A percentile compares a stretch with the other conserved stretches of the same genome.
Evolutionary conservation across 768 basidiomycete genomes (phyloP).

Genomic region (Phylloporus sp.): DNA sequence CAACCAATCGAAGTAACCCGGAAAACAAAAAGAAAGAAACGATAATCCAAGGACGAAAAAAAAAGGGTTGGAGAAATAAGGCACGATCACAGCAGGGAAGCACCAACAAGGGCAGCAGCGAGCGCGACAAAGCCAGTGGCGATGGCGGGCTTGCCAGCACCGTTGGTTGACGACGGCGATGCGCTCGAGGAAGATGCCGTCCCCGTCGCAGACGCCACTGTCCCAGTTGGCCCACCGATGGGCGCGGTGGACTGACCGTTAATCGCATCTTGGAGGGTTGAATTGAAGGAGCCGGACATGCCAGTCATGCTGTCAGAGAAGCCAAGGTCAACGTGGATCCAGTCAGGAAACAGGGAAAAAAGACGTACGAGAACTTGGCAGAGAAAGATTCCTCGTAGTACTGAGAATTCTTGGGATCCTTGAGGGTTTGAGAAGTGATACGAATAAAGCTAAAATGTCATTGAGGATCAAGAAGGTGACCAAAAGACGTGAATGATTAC

Average conservation of each 20-base stretch:
- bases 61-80: background rate
- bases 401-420: conserved; percentile 48
- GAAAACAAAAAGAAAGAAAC: background rate
- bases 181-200: background rate
- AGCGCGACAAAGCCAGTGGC: conserved; percentile 22
- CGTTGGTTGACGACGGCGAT: conserved; percentile 4
- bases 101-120: conserved; percentile 20
- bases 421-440: conserved; percentile 54
- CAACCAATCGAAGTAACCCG: background rate
- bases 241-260: conserved; percentile 57
- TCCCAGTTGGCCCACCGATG: conserved; percentile 37
- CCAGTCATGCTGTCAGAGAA: conserved; percentile 46
- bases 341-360: background rate
- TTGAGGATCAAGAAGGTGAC: background rate
- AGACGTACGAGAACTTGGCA: conserved; percentile 65
- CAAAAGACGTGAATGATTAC: conserved; percentile 29
- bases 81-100: conserved; percentile 17
- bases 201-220: conserved; percentile 8
- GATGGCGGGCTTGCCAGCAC: conserved; percentile 24
- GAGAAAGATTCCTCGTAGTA: conserved; percentile 72
- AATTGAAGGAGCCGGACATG: conserved; percentile 71
- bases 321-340: background rate
- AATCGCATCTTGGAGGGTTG: conserved; percentile 53
- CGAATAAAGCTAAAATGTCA: conserved; percentile 59
- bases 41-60: background rate